A percentile compares a stretch with the other conserved stretches of the same genome.
Evolutionary conservation across 2,329 filamentous ascomycete genomes (phyloP).

Genomic region (Sporothrix mexicana): DNA sequence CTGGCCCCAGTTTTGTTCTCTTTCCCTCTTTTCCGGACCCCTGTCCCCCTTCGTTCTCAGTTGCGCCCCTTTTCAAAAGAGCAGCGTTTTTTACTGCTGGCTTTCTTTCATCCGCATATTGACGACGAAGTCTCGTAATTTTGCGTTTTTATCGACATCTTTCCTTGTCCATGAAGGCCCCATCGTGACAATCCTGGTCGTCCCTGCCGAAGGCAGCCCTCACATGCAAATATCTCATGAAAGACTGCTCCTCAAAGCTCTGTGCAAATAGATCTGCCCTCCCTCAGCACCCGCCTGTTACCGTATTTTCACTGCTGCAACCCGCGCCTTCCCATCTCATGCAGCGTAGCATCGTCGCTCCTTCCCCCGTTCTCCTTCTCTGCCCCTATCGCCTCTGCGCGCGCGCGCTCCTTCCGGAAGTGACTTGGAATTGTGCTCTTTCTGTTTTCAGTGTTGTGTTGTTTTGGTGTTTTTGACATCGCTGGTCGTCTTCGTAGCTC

Average conservation of each 20-base stretch:
- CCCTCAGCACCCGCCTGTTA: not conserved
- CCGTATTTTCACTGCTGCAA: constrained; percentile 14
- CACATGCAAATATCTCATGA: not conserved
- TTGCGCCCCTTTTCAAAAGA: constrained; percentile 5
- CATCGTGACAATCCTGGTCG: constrained; percentile 14
- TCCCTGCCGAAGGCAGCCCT: not conserved
- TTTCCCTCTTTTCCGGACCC: not conserved
- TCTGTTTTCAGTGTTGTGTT: not conserved
- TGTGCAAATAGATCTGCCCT: constrained; percentile 4
- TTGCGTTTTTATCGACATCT: not conserved
- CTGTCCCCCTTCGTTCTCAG: not conserved
- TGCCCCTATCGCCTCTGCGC: not conserved
- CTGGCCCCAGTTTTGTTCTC: not conserved
- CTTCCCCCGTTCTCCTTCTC: constrained; percentile 6
- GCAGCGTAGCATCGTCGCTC: constrained; percentile 20
- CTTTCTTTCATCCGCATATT: not conserved
- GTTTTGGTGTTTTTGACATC: constrained; percentile 17
- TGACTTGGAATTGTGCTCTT: not conserved
- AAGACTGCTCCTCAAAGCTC: not conserved
- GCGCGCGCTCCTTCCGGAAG: constrained; percentile 22
- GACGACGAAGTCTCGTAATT: not conserved
- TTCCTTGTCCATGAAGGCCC: constrained; percentile 19
- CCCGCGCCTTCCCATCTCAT: not conserved
- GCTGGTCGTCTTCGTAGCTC: not conserved
- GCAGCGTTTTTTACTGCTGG: not conserved